phyloP scores from a whole-genome alignment of 257 asterid species.

The Solanum piurae region DNA sequence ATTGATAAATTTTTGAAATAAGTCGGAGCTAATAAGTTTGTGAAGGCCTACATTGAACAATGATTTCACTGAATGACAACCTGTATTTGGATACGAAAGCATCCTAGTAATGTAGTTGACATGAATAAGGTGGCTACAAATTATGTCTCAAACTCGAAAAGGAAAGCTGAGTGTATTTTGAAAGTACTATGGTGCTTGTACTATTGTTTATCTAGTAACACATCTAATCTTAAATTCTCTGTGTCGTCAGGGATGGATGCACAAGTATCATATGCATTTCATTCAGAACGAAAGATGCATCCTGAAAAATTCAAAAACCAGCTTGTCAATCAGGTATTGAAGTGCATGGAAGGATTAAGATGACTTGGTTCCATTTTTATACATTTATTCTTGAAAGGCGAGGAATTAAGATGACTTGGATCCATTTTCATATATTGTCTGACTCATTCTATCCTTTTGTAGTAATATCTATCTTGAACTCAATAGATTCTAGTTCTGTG shows the following conservation, averaged over 20 bases:
- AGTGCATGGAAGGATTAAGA: neutral
- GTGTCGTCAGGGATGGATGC: constrained; percentile 86
- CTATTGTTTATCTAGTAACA: neutral
- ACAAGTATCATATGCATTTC: constrained; percentile 91
- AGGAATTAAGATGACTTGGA: neutral
- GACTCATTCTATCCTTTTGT: neutral
- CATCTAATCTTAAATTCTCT: neutral
- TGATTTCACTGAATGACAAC: neutral
- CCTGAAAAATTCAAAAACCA: constrained; percentile 92
- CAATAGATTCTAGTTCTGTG: neutral
- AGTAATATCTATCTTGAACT: neutral
- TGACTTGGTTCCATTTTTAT: neutral
- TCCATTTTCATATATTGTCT: neutral
- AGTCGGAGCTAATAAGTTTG: neutral
- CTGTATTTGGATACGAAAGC: neutral
- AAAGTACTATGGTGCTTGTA: neutral
- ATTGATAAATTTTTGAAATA: neutral
- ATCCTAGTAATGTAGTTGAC: neutral
- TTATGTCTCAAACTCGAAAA: neutral
- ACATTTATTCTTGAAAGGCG: neutral
- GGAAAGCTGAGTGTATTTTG: neutral
- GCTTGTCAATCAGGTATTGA: constrained; percentile 66
- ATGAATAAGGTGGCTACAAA: neutral
- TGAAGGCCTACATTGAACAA: neutral
- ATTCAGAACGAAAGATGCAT: constrained; percentile 73